These are phyloP conservation scores for Daldinia caldariorum DNA, from an alignment of 495 filamentous ascomycete species.

Conservation along the genomic window DNA sequence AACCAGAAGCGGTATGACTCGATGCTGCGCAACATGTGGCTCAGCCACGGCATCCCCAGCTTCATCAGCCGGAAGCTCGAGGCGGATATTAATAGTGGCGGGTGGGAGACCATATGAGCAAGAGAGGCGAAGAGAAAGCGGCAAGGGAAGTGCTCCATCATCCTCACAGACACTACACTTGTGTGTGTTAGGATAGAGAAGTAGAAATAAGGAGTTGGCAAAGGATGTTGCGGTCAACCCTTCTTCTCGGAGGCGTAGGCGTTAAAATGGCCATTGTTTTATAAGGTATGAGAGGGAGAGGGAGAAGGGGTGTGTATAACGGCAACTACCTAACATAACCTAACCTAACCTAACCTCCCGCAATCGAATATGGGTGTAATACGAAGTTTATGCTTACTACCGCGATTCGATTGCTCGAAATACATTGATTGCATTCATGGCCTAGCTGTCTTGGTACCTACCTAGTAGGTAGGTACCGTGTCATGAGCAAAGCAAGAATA, in stretches of 20 bases:
- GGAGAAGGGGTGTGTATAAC: no score
- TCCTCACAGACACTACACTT: not conserved
- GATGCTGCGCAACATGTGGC: constrained; percentile 85
- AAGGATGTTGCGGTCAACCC: not conserved
- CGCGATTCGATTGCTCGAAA: no score
- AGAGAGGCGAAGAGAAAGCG: not conserved
- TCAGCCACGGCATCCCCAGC: constrained; percentile 86
- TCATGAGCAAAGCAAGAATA: not conserved
- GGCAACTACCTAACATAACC: no score
- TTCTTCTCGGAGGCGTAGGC: not conserved
- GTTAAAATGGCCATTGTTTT: not conserved
- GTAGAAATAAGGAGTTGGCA: not conserved
- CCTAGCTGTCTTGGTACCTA: not conserved
- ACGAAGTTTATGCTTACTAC: constrained; percentile 14
- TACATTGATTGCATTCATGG: not conserved
- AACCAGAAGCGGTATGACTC: constrained; percentile 94
- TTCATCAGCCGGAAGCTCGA: constrained; percentile 89
- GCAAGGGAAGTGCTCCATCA: not conserved
- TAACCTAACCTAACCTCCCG: not conserved
- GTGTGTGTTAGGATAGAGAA: not conserved
- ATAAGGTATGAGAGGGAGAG: not conserved
- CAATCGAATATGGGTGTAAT: not conserved
- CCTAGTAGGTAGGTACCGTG: no score
- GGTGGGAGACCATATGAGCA: constrained; percentile 87
- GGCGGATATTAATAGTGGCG: constrained; percentile 93